Conservation (phyloP, 2,329 filamentous ascomycete species). For the Pseudogymnoascus sp. region DNA sequence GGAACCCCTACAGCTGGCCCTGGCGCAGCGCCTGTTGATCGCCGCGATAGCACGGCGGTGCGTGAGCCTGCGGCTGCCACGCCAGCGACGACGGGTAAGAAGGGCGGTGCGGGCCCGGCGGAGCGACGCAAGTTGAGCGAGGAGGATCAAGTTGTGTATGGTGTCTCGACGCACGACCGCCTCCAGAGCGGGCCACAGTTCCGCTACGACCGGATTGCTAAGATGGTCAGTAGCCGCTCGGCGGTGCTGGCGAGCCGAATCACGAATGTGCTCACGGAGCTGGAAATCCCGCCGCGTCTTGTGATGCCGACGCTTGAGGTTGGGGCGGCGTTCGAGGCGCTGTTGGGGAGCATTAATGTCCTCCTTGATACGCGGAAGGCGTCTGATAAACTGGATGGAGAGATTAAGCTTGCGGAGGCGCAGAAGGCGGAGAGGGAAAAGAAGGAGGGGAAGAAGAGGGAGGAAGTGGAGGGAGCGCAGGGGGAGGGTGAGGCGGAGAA, state of each 20-base stretch:
- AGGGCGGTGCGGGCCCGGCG: slow-evolving; percentile 28
- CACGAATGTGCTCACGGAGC: slow-evolving; percentile 59
- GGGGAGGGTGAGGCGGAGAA: slow-evolving; percentile 7
- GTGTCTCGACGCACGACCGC: slow-evolving; percentile 77
- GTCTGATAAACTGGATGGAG: slow-evolving; percentile 65
- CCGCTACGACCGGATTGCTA: slow-evolving; percentile 73
- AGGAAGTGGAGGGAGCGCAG: neutral
- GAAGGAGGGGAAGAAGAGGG: slow-evolving; percentile 21
- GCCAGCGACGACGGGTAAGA: slow-evolving; percentile 28
- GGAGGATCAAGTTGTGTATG: slow-evolving; percentile 71
- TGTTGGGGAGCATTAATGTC: slow-evolving; percentile 58
- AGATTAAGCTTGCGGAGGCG: slow-evolving; percentile 52
- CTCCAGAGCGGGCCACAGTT: slow-evolving; percentile 81
- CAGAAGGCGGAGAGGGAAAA: slow-evolving; percentile 38
- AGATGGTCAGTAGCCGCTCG: slow-evolving; percentile 68
- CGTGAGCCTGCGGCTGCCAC: slow-evolving; percentile 28
- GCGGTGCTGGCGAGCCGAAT: slow-evolving; percentile 70
- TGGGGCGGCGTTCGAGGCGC: slow-evolving; percentile 59
- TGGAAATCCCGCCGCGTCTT: slow-evolving; percentile 61
- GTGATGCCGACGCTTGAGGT: slow-evolving; percentile 67
- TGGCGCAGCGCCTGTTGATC: slow-evolving; percentile 24
- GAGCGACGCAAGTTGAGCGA: slow-evolving; percentile 63
- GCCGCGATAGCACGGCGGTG: slow-evolving; percentile 28
- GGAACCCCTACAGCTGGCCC: slow-evolving; percentile 35
- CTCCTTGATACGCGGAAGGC: slow-evolving; percentile 67